Percentiles rank a stretch among this genome's conserved stretches.
Conservation (phyloP, 2,329 filamentous ascomycete genomes). For the Metarhizium robertsii region DNA sequence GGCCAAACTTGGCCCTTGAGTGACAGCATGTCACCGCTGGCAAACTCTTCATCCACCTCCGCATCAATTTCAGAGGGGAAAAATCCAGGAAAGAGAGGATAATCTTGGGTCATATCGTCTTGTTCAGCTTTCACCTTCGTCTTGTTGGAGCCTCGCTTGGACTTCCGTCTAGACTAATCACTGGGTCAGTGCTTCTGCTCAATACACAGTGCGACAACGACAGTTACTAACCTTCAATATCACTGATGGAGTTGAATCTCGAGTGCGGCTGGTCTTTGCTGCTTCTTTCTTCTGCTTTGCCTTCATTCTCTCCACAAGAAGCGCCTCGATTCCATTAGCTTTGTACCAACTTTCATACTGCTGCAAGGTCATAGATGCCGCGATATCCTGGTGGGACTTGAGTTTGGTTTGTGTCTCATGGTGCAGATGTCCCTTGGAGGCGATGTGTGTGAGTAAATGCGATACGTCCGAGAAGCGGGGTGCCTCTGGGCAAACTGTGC, state of each 20-base stretch:
- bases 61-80: constrained; percentile 19
- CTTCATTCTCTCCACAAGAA: constrained; percentile 70
- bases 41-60: constrained; percentile 18
- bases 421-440: constrained; percentile 85
- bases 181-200: neutral
- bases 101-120: constrained; percentile 15
- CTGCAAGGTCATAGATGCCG: constrained; percentile 52
- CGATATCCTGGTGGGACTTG: constrained; percentile 55
- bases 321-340: constrained; percentile 56
- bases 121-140: constrained; percentile 19
- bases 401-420: constrained; percentile 76
- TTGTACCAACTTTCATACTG: constrained; percentile 74
- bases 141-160: constrained; percentile 15
- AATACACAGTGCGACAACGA: neutral
- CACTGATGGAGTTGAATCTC: constrained; percentile 11
- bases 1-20: constrained; percentile 68
- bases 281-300: constrained; percentile 63
- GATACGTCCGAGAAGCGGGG: constrained; percentile 84
- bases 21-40: constrained; percentile 21
- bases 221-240: constrained; percentile 14
- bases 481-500: constrained; percentile 72
- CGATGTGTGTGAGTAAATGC: constrained; percentile 83
- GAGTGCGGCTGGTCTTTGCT: constrained; percentile 39
- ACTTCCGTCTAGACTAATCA: constrained; percentile 18
- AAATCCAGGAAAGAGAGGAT: constrained; percentile 19